Evolutionary conservation across 257 asterid species (phyloP), one percentile per base, ranked within the genome.

Genomic region (Verbascum thapsus): DNA sequence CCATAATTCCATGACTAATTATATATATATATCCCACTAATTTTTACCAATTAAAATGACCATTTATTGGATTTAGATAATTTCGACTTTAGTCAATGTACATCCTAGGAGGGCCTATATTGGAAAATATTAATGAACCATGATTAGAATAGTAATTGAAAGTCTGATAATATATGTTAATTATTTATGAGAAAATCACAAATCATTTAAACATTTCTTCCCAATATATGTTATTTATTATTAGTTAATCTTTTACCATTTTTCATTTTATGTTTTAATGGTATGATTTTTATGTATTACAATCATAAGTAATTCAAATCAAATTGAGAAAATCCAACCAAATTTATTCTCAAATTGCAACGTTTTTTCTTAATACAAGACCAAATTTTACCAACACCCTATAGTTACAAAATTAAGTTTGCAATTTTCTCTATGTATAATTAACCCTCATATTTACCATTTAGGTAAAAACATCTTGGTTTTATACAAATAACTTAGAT

Each of bases 31-130:
- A n/a, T n/a, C n/a, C n/a, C n/a, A n/a, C n/a, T n/a, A n/a, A n/a
- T 26, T 26, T 26, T 26, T 26, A 26, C 45, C 5, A 48, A 64
- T 55, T 26, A 52, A 42, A 38, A 44, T 39, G 13, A 39, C 45
- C 23, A 40, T 54, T 53, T 53, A 47, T 47, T 66, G 35, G 49
- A 11, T 47, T 8, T 55, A 41, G 58, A 54, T 61, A 61, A 61
- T 26, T 55, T 38, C 9, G 48, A 67, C 32, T 67, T 39, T 42
- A 61, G 61, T 50, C 64, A 47, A 19, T 10, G 15, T 45, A 30
- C 16, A 32, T 11, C 8, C 7, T 7, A 34, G 34, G 26, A 64
- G 7, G 39, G 5, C 9, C n/a, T 53, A 43, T 53, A 23, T 40
- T 41, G n/a, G n/a, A 53, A 17, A 12, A 52, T 4, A 10, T 20